Evolutionary conservation across 257 asterid genomes (phyloP).

Genomic region (Salvia hispanica): DNA sequence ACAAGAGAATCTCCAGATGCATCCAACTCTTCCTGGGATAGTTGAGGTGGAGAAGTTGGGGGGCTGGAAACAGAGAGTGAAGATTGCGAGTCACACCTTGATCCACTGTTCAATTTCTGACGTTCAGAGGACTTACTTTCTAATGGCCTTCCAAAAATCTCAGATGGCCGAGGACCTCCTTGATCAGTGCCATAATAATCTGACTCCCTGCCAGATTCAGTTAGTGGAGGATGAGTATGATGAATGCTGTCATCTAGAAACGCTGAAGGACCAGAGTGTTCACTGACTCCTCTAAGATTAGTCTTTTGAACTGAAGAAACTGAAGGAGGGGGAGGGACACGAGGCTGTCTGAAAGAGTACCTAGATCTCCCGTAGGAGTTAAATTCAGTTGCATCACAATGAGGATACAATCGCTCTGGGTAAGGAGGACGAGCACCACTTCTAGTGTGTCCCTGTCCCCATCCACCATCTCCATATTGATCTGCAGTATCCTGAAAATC

Average conservation of each 20-base stretch:
- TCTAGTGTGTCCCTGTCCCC: slow-evolving; percentile 61
- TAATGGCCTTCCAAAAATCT: slow-evolving; percentile 42
- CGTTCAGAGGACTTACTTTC: slow-evolving; percentile 49
- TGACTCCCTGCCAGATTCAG: slow-evolving; percentile 47
- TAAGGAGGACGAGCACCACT: slow-evolving; percentile 52
- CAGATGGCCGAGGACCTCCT: slow-evolving; percentile 52
- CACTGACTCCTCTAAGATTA: slow-evolving; percentile 49
- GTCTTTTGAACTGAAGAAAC: slow-evolving; percentile 61
- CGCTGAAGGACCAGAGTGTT: slow-evolving; percentile 49
- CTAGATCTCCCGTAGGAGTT: slow-evolving; percentile 80
- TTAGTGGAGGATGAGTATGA: slow-evolving; percentile 43
- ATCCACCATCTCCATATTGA: slow-evolving; percentile 63
- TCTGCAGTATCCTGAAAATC: slow-evolving; percentile 61
- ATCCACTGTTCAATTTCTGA: slow-evolving; percentile 44
- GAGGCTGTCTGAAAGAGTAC: slow-evolving; percentile 89
- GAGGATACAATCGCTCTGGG: slow-evolving; percentile 58
- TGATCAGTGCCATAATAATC: slow-evolving; percentile 56
- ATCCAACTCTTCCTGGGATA: slow-evolving; percentile 93
- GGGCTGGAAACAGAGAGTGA: slow-evolving; percentile 97
- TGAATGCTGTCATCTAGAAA: slow-evolving; percentile 46
- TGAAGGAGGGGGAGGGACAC: slow-evolving; percentile 89
- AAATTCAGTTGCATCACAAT: slow-evolving; percentile 62
- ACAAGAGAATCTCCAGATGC: slow-evolving; percentile 74
- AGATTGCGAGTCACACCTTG: slow-evolving; percentile 90
- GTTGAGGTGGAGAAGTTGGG: slow-evolving; percentile 91